Conservation (phyloP, 176 grass and related monocot genomes). For the Aegilops speltoides region DNA sequence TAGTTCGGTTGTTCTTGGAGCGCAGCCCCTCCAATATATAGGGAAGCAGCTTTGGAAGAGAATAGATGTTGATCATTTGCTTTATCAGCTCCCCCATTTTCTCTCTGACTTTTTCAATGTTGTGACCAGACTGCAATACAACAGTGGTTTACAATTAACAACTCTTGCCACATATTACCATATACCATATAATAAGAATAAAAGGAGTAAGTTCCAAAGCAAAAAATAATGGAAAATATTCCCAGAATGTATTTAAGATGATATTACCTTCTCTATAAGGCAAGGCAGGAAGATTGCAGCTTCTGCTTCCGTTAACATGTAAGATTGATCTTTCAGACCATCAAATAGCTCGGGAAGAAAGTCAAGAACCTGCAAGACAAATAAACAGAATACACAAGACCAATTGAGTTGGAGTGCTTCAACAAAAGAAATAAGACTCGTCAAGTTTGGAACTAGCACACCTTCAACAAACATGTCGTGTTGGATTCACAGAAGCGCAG, state of each 20-base stretch:
- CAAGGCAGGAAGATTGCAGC: conserved; percentile 95
- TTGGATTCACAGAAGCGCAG: conserved; percentile 98
- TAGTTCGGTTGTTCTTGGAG: conserved; percentile 95
- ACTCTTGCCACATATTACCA: background rate
- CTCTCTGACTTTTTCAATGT: conserved; percentile 96
- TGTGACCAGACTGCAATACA: conserved; percentile 87
- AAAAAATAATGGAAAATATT: background rate
- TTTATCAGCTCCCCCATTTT: conserved; percentile 97
- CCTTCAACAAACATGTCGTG: conserved; percentile 97
- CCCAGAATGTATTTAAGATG: background rate
- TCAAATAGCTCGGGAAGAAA: conserved; percentile 98
- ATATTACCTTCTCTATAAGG: conserved; percentile 81
- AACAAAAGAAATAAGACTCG: background rate
- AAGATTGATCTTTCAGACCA: conserved; percentile 83
- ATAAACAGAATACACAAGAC: background rate
- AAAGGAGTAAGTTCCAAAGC: background rate
- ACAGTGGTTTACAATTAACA: background rate
- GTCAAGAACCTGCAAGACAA: conserved; percentile 74
- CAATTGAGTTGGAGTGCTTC: background rate
- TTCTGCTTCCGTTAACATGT: conserved; percentile 90
- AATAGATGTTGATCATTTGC: conserved; percentile 81
- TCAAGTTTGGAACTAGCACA: conserved; percentile 26
- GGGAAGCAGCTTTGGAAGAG: conserved; percentile 82
- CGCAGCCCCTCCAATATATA: conserved; percentile 92
- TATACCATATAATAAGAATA: background rate